Base-by-base conservation (phyloP, 2,329 filamentous ascomycete genomes). In the Aspergillus luchuensis region DNA sequence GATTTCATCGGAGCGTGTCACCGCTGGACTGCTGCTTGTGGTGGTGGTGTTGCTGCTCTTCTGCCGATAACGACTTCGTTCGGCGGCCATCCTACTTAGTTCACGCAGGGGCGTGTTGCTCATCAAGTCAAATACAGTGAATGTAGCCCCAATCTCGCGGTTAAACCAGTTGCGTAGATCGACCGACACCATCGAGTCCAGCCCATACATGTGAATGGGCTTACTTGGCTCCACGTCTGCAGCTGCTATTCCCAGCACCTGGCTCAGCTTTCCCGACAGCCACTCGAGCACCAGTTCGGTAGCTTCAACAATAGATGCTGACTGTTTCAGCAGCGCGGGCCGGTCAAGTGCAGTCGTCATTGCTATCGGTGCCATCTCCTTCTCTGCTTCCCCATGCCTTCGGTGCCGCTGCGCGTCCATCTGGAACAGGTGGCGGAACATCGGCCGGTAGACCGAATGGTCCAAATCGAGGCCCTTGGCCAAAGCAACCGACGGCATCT, bases 391-490 rank as follows among this genome's bases (percentile, higher is more conserved):
- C 3, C 43, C 43, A 23, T 21, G 17, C 11, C 11, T 11, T 38
- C 4, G 36, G 8, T 38, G 28, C 28, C 28, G 28, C 28, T 28
- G 28, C 19, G 15, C 19, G 17, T 19, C 36, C 25, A 55, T 41
- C 8, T 21, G 52, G 25, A 55, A 55, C 21, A 55, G n/a, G 17
- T 55, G 52, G 13, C 52, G 41, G 36, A 55, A 55, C 7, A 55
- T n/a, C n/a, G 52, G 52, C 36, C 52, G 33, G 19, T 38, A 38
- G 2, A 55, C 43, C 8, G 36, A 55, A 28, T 55, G 52, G 13
- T 55, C 38, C 17, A 55, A 38, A 19, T 55, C 52, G 10, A 55
- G 7, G 3, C 36, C 38, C 19, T 55, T 55, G 23, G 52, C 52
- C 11, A 28, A 28, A 11, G 43, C 21, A 3, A 17, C 38, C 2